Evolutionary conservation across 148 eudicot genomes (phyloP).

Genomic region (Mesembryanthemum crystallinum): DNA sequence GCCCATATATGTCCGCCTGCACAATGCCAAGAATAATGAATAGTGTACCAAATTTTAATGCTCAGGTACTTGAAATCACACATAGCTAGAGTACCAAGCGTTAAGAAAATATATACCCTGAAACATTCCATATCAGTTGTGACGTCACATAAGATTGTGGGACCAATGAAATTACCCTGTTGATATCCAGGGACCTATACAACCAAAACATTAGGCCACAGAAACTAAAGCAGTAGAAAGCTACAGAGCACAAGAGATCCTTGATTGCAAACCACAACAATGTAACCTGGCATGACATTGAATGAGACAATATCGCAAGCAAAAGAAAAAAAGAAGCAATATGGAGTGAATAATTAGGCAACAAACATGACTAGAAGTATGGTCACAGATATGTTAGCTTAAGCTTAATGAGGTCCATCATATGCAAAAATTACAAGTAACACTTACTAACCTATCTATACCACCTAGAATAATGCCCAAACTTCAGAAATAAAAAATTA

Average conservation of each 20-base stretch:
- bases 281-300: not conserved
- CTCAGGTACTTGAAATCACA: slow-evolving; percentile 1
- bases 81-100: not conserved
- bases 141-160: slow-evolving; percentile 58
- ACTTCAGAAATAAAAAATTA: not conserved
- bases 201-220: not conserved
- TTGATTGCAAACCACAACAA: not conserved
- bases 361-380: not conserved
- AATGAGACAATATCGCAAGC: too few relatives aligned
- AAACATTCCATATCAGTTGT: slow-evolving; percentile 57
- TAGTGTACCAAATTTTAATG: too few relatives aligned
- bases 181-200: slow-evolving; percentile 57
- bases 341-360: not conserved
- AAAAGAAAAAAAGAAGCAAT: not conserved
- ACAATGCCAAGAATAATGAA: slow-evolving; percentile 4
- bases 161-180: slow-evolving; percentile 71
- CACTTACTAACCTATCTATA: not conserved
- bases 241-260: not conserved
- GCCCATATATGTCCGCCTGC: slow-evolving; percentile 69
- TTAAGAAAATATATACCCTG: slow-evolving; percentile 6
- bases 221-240: slow-evolving; percentile 11
- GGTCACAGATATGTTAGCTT: not conserved
- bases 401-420: not conserved
- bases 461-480: not conserved
- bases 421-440: not conserved